Conservation (phyloP, 108 stramenopile species). For the Nitzschia sp. region DNA sequence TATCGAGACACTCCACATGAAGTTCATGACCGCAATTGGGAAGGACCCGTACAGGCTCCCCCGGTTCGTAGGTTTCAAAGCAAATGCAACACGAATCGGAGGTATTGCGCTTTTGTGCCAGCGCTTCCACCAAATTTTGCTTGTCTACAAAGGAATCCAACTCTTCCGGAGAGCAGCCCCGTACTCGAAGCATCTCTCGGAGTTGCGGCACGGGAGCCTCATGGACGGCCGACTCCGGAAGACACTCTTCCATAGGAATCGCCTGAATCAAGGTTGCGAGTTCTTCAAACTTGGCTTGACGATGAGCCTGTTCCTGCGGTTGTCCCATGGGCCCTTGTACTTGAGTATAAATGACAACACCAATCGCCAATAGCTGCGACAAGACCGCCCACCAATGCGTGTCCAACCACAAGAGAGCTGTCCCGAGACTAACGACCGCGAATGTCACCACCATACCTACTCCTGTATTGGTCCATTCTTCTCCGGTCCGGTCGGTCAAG, state of each 20-base stretch:
- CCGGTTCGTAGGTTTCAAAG: slow-evolving; percentile 28
- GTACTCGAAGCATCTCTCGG: slow-evolving; percentile 37
- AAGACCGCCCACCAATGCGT: slow-evolving; percentile 10
- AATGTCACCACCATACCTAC: background rate
- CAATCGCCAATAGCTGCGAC: slow-evolving; percentile 8
- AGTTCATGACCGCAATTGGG: slow-evolving; percentile 60
- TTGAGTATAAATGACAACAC: slow-evolving; percentile 12
- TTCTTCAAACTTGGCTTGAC: slow-evolving; percentile 13
- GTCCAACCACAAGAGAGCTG: slow-evolving; percentile 3
- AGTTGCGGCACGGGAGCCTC: slow-evolving; percentile 26
- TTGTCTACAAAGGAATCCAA: slow-evolving; percentile 20
- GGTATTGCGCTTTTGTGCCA: slow-evolving; percentile 36
- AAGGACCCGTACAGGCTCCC: slow-evolving; percentile 42
- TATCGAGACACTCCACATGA: slow-evolving; percentile 51
- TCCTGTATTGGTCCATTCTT: slow-evolving; percentile 2
- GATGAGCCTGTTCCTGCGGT: slow-evolving; percentile 3
- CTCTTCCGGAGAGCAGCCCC: slow-evolving; percentile 26
- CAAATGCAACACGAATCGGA: slow-evolving; percentile 58
- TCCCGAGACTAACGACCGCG: background rate
- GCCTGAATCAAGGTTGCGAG: slow-evolving; percentile 28
- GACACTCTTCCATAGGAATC: slow-evolving; percentile 47
- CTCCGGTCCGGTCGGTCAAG: background rate
- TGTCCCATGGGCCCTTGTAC: background rate
- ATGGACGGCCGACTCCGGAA: slow-evolving; percentile 28
- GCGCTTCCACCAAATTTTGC: slow-evolving; percentile 28